phyloP scores from a whole-genome alignment of 208 protist genomes.

The Acanthamoeba divionensis region DNA sequence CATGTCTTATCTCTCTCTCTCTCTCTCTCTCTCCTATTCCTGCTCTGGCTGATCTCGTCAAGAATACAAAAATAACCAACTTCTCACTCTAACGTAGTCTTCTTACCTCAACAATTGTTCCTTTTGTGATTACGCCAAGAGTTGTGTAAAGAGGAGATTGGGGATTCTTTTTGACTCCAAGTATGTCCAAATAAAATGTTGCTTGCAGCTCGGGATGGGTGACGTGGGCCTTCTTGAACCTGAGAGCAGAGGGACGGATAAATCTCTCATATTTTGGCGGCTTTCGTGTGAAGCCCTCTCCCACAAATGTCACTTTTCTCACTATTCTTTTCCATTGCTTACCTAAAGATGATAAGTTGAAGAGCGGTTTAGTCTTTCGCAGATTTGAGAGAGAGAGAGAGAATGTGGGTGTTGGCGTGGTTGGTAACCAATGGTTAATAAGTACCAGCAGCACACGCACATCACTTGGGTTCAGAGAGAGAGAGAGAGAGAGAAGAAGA shows the following conservation, averaged over 20 bases:
- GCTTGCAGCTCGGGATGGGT: constrained; percentile 99
- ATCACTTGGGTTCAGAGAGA: no score
- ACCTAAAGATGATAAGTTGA: no score
- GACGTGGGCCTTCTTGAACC: constrained; percentile 98
- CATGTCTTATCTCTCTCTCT: no score
- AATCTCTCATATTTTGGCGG: constrained; percentile 99
- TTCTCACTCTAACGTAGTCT: neutral
- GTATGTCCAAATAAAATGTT: constrained; percentile 98
- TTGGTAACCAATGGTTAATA: no score
- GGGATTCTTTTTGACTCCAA: constrained; percentile 99
- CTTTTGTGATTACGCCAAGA: constrained; percentile 99
- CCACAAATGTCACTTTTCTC: constrained; percentile 99
- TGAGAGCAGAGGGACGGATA: constrained; percentile 97
- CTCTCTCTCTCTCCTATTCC: no score
- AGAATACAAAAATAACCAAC: neutral
- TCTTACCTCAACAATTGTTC: constrained; percentile 97
- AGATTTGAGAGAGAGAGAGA: no score
- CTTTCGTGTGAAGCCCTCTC: constrained; percentile 98
- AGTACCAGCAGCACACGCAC: neutral
- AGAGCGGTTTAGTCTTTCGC: no score
- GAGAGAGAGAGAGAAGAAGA: constrained; percentile 10
- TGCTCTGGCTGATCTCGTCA: no score
- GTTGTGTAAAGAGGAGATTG: constrained; percentile 97
- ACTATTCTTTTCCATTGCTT: constrained; percentile 99
- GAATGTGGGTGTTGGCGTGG: no score